Percentiles rank a stretch among this genome's conserved stretches.
Evolutionary conservation across 1,284 basidiomycete species (phyloP).

Genomic region (Sanghuangporus sanghuang): DNA sequence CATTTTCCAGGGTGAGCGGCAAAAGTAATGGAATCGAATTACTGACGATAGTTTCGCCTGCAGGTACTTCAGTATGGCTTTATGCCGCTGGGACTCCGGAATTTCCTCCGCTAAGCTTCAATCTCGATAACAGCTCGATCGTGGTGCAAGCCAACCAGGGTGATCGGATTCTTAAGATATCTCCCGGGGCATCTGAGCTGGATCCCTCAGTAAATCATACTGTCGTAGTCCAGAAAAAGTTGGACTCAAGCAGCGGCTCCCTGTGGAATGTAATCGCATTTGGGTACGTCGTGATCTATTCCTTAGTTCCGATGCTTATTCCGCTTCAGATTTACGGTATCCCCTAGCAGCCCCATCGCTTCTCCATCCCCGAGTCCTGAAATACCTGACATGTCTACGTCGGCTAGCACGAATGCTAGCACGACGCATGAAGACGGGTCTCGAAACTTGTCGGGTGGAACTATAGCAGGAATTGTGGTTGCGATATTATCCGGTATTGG

Average conservation of each 20-base stretch:
- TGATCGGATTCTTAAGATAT: background rate
- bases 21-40: background rate
- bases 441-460: background rate
- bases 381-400: background rate
- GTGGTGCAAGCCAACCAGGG: background rate
- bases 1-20: background rate
- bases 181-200: background rate
- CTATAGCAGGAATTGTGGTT: conserved; percentile 1
- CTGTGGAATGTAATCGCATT: conserved; percentile 1
- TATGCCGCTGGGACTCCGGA: background rate
- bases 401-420: background rate
- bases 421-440: background rate
- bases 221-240: background rate
- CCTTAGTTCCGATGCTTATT: background rate
- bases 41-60: background rate
- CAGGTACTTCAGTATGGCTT: background rate
- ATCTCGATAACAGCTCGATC: background rate
- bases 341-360: background rate
- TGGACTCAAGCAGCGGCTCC: background rate
- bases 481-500: background rate
- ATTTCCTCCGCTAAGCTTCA: background rate
- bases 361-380: background rate
- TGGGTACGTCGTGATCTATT: background rate
- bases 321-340: background rate
- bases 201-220: background rate